Base-by-base conservation (phyloP, 2,329 filamentous ascomycete species). In the Diaporthe amygdali region DNA sequence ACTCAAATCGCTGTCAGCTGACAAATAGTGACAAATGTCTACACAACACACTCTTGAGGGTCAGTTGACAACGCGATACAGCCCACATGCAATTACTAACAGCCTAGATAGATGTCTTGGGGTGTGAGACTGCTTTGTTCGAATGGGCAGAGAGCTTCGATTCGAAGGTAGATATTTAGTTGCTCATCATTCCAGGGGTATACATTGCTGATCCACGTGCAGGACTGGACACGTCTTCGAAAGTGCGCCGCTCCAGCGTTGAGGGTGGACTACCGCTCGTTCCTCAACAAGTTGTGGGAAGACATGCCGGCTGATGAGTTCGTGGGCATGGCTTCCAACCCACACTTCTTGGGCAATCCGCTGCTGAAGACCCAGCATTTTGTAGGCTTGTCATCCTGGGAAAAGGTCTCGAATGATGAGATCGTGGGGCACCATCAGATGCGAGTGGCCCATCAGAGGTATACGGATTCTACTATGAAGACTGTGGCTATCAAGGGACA, bases 101-200 rank as follows among this genome's bases (percentile, higher is more conserved):
- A n/a, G n/a, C n/a, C n/a, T n/a, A n/a, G n/a, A 56, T 68, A 82
- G 84, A 86, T 75, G 81, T 83, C 67, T 79, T 85, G 75, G 83
- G 82, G 52, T 82, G 83, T 76, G 81, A 82, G 73, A 77, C 81
- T 47, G 80, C 82, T 55, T 79, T 84, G 75, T 88, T 88, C 79
- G 86, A 91, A 75, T 91, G 89, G 89, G 89, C 88, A 34, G 51
- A 55, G 30, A 55, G 51, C 51, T 55, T 55, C 71, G 88, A 91
- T 78, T 80, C 88, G 91, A 79, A 87, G 83, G 79, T 92, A 92
- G 81, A 87, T 91, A 81, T 91, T 89, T 89, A 80, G 83, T 5
- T 85, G 89, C 8, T 30, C 20, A 37, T 66, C 85, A 91, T 46
- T 76, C 82, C 70, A 87, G 86, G 74, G 89, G 87, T 82, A 80